Conservation (phyloP, 768 basidiomycete species). For the Leccinellum rugosiceps region DNA sequence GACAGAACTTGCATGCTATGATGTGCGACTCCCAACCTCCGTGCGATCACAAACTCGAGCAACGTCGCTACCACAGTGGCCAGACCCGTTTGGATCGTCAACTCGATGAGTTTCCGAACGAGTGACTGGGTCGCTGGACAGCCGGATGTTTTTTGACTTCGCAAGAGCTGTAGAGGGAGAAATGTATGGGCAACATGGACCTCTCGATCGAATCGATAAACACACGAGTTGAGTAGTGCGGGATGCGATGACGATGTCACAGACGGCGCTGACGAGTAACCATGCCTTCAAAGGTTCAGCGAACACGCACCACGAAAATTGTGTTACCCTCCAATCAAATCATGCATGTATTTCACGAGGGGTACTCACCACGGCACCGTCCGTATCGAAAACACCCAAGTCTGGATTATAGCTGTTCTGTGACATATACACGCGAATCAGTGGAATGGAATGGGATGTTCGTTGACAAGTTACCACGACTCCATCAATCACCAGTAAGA, state of each 20-base stretch:
- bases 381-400: slow-evolving; percentile 4
- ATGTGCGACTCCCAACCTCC: slow-evolving; percentile 5
- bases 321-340: not conserved
- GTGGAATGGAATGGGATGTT: not conserved
- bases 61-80: slow-evolving; percentile 11
- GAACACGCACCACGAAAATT: not conserved
- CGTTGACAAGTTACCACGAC: not conserved
- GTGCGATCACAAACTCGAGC: slow-evolving; percentile 10
- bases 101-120: slow-evolving; percentile 9
- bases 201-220: not conserved
- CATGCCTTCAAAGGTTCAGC: slow-evolving; percentile 3
- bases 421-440: not conserved
- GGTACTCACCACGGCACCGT: slow-evolving; percentile 5
- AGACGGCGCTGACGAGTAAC: slow-evolving; percentile 11
- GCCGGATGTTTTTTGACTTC: not conserved
- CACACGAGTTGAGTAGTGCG: slow-evolving; percentile 10
- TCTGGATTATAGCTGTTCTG: not conserved
- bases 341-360: not conserved
- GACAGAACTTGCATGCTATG: slow-evolving; percentile 2
- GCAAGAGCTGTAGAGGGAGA: slow-evolving; percentile 3
- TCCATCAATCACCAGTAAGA: slow-evolving; percentile 1
- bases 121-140: slow-evolving; percentile 4
- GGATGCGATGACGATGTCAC: slow-evolving; percentile 9
- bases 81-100: slow-evolving; percentile 12
- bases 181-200: not conserved